Evolutionary conservation across 2,329 filamentous ascomycete species (phyloP), one percentile per base, ranked within the genome.

Genomic region (Aureobasidium sp.): DNA sequence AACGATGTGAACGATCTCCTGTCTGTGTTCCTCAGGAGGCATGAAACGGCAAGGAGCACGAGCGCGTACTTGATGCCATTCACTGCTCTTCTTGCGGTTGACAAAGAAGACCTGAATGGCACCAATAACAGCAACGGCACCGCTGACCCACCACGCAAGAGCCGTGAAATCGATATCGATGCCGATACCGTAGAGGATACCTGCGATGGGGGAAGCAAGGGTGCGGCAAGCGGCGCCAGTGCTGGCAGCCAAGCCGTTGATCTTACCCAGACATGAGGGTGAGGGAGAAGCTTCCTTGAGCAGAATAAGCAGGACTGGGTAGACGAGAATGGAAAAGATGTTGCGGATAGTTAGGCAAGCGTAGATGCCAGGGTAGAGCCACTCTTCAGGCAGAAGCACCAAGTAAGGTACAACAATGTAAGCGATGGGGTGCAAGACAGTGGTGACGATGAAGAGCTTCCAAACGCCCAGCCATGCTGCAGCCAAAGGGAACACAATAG

Each of bases 181-280:
- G 5, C 86, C 86, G 3, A 83, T 69, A 16, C 84, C 83, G 67
- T 90, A 90, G 5, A 90, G 77, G 36, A 85, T 79, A 2, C 87
- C 87, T 2, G 85, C 85, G 32, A 90, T 73, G 0, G 87, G 87
- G 27, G 86, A 87, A 1, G 86, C 86, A 42, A 90, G 70, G 0
- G 86, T 89, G n/a, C 87, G 80, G 63, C 85, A 86, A 4, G 85
- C 82, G 27, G 87, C 88, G n/a, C 86, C 87, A 1, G 84, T 86
- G 3, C 84, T 87, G 63, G 88, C 88, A 52, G 87, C 86, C 9
- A 90, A 75, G 0, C 87, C 87, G 65, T 90, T 90, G 71, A 90
- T 87, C 67, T 83, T 86, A 1, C 87, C 87, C 16, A 90, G 77
- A 5, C 84, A 81, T 1, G 79, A 80, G 3, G 83, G 77, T 4